Evolutionary conservation across 179 eudicot genomes (phyloP).

Genomic region (Beta corolliflora): DNA sequence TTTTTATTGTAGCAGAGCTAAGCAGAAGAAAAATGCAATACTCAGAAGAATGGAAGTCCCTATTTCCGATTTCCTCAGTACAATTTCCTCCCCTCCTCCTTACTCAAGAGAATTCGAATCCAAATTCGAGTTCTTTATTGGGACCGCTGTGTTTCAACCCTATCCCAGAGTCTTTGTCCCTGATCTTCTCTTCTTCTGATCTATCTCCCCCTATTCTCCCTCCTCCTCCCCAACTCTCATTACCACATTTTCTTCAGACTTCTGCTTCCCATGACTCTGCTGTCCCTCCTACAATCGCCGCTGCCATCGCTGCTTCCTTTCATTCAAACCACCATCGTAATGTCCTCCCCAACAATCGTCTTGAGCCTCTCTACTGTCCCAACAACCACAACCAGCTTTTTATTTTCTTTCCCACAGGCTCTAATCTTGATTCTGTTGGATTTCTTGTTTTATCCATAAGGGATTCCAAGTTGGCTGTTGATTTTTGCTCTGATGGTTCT

Average conservation of each 20-base stretch:
- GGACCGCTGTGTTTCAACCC: slow-evolving; percentile 42
- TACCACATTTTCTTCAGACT: slow-evolving; percentile 21
- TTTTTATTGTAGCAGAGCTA: neutral
- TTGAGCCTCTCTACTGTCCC: slow-evolving; percentile 30
- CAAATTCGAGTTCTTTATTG: slow-evolving; percentile 4
- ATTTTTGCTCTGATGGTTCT: slow-evolving; percentile 15
- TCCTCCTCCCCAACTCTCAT: slow-evolving; percentile 32
- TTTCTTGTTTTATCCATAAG: slow-evolving; percentile 28
- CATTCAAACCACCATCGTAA: neutral
- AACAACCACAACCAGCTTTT: slow-evolving; percentile 23
- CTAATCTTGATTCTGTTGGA: slow-evolving; percentile 33
- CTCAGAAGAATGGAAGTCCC: slow-evolving; percentile 23
- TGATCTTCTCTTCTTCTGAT: slow-evolving; percentile 23
- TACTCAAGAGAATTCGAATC: slow-evolving; percentile 9
- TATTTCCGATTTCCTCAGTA: slow-evolving; percentile 15
- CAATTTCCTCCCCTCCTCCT: slow-evolving; percentile 43
- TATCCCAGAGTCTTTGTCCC: slow-evolving; percentile 14
- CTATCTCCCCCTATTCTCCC: slow-evolving; percentile 24
- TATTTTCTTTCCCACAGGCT: slow-evolving; percentile 34
- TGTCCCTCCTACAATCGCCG: slow-evolving; percentile 14
- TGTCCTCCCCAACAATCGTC: slow-evolving; percentile 16
- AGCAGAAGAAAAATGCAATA: slow-evolving; percentile 13
- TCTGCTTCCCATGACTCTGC: slow-evolving; percentile 19
- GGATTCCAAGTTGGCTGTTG: slow-evolving; percentile 24
- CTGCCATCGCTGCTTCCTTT: slow-evolving; percentile 17